Base-by-base conservation (phyloP, 2,329 filamentous ascomycete species). In the Trichophyton verrucosum region DNA sequence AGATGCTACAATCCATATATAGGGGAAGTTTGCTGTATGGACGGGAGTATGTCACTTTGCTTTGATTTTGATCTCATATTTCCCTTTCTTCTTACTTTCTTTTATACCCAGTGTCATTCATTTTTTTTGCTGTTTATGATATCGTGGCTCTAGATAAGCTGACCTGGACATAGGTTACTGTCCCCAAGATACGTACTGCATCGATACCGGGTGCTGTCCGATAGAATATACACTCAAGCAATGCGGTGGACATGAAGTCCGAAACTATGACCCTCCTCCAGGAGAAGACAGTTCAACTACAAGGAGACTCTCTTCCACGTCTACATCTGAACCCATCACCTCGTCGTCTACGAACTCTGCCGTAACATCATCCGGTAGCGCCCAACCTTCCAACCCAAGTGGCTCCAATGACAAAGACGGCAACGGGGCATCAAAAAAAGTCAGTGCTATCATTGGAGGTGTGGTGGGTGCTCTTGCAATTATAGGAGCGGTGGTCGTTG, bases 1-100 rank as follows among this genome's bases (percentile, higher is more conserved):
- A 51, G 27, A 6, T 60, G 58, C 27, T 60, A 60, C 27, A 60
- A 60, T 22, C 58, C 58, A 20, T 30, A 40, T 27, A 6, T n/a
- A 11, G 58, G 58, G 11, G 58, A 60, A 22, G 22, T 42, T n/a
- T 60, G 58, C 24, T 60, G 58, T 27, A 15, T 15, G 3, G 30
- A 60, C 13, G 58, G 58, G 53, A 49, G 58, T 60, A 55, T 8
- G 58, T 51, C 4, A 42, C 20, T 42, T 47, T 44, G 6, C 13
- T 59, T 30, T 24, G 9, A 55, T 20, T 22, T 24, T 49, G 46
- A 24, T 13, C 9, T 49, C 17, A n/a, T 33, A 36, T 46, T 22
- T 1, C 11, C 13, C 24, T 33, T 8, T 46, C 33, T 47, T 27
- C 13, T 38, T 58, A 27, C 13, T 15, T 40, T 6, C 3, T 11